Evolutionary conservation across 1,284 basidiomycete genomes (phyloP).

Genomic region (Fomitopsis betulina): DNA sequence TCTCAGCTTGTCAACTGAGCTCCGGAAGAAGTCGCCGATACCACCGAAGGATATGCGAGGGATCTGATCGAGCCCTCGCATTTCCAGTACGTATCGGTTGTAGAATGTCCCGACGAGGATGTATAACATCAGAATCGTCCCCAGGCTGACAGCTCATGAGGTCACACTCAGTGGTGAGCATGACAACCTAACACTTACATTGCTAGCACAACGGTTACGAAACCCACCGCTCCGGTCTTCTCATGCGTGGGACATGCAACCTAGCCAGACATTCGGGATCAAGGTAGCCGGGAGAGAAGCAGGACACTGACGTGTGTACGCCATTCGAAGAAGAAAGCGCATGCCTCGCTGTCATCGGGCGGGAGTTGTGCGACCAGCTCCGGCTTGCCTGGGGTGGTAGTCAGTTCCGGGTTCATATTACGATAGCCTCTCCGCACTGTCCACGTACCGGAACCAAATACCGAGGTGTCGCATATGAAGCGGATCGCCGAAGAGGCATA

Average conservation of each 20-base stretch:
- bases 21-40: conserved; percentile 22
- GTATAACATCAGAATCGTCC: conserved; percentile 52
- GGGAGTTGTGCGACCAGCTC: conserved; percentile 58
- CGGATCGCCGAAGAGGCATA: conserved; percentile 58
- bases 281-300: conserved; percentile 4
- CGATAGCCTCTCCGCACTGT: not conserved
- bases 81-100: conserved; percentile 62
- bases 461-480: conserved; percentile 61
- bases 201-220: conserved; percentile 47
- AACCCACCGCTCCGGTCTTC: conserved; percentile 43
- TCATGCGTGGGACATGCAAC: conserved; percentile 63
- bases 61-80: conserved; percentile 61
- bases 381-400: conserved; percentile 37
- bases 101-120: conserved; percentile 60
- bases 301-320: conserved; percentile 50
- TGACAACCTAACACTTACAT: conserved; percentile 34
- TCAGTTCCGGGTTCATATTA: not conserved
- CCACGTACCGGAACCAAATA: conserved; percentile 42
- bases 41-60: conserved; percentile 51
- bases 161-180: conserved; percentile 4
- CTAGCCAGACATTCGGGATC: conserved; percentile 28
- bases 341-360: conserved; percentile 55
- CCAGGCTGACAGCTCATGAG: conserved; percentile 32
- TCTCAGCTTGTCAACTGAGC: conserved; percentile 22
- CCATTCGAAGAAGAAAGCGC: conserved; percentile 72